Evolutionary conservation across 257 asterid species (phyloP).

Genomic region (Sherardia arvensis): DNA sequence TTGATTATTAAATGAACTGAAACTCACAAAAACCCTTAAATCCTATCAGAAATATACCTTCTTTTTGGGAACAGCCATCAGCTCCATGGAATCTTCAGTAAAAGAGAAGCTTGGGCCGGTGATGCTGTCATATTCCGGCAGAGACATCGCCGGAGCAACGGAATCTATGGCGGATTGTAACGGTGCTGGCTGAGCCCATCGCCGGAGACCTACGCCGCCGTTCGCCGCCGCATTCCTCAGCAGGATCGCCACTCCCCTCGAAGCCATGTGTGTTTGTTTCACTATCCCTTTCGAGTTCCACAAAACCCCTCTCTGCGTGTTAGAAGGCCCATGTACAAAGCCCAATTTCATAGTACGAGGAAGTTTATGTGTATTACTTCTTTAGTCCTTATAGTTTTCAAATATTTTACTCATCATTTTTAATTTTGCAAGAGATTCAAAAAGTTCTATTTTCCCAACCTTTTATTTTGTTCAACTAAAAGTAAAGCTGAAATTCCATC

Average conservation of each 20-base stretch:
- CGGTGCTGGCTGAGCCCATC: conserved; percentile 43
- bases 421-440: too few species aligned
- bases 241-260: conserved; percentile 1
- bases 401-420: too few species aligned
- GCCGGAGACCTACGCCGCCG: conserved; percentile 26
- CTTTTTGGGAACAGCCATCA: conserved; percentile 84
- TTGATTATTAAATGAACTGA: background rate
- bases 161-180: conserved; percentile 25
- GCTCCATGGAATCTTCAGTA: conserved; percentile 49
- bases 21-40: background rate
- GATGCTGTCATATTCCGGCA: conserved; percentile 33
- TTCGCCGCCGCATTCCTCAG: conserved; percentile 9
- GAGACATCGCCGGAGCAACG: conserved; percentile 37
- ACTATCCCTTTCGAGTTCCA: background rate
- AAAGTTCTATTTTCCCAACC: too few species aligned
- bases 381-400: background rate
- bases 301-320: background rate
- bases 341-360: background rate
- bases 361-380: too few species aligned
- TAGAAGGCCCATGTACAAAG: background rate
- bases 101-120: conserved; percentile 26
- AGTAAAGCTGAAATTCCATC: too few species aligned
- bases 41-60: conserved; percentile 29
- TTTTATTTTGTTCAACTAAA: too few species aligned
- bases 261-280: conserved; percentile 1